Conservation (phyloP, 805 yeast genomes). For the Candida multigemmis region DNA sequence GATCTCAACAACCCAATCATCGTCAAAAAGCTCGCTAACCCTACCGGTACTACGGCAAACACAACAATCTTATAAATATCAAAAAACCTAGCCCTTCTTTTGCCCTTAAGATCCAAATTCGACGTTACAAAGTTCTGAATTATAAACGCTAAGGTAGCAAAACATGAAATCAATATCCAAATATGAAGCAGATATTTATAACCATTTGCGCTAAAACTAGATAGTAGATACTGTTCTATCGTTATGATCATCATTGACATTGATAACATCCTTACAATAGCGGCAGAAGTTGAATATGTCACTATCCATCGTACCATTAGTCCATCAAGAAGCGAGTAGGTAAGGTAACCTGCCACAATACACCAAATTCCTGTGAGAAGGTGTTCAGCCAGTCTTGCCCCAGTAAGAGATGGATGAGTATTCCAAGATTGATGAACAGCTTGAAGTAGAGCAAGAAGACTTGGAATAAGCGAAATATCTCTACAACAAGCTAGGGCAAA, state of each 20-base stretch:
- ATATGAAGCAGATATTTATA: slow-evolving; percentile 72
- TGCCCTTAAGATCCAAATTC: slow-evolving; percentile 45
- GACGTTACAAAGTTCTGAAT: slow-evolving; percentile 85
- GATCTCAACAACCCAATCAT: slow-evolving; percentile 79
- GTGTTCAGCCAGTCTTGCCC: slow-evolving; percentile 69
- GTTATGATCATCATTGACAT: slow-evolving; percentile 69
- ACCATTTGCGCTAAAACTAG: slow-evolving; percentile 58
- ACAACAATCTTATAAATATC: slow-evolving; percentile 85
- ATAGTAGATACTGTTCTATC: slow-evolving; percentile 56
- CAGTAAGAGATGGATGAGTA: slow-evolving; percentile 26
- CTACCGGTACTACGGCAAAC: slow-evolving; percentile 97
- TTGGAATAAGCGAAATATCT: slow-evolving; percentile 65
- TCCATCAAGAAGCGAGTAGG: slow-evolving; percentile 80
- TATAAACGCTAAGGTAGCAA: slow-evolving; percentile 70
- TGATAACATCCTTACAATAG: slow-evolving; percentile 77
- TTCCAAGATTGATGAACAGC: slow-evolving; percentile 39
- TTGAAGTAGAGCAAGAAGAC: slow-evolving; percentile 44
- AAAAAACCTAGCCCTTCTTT: slow-evolving; percentile 52
- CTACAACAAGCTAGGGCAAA: slow-evolving; percentile 69
- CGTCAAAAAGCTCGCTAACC: slow-evolving; percentile 86
- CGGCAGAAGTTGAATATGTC: slow-evolving; percentile 80
- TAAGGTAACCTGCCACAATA: slow-evolving; percentile 73
- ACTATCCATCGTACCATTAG: slow-evolving; percentile 92
- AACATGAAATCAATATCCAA: slow-evolving; percentile 87
- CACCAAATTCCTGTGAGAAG: slow-evolving; percentile 90